A percentile compares a stretch with the other conserved stretches of the same genome.
Conservation (phyloP, 192 early-diverging fungal genomes). For the Coemansia sp. region DNA sequence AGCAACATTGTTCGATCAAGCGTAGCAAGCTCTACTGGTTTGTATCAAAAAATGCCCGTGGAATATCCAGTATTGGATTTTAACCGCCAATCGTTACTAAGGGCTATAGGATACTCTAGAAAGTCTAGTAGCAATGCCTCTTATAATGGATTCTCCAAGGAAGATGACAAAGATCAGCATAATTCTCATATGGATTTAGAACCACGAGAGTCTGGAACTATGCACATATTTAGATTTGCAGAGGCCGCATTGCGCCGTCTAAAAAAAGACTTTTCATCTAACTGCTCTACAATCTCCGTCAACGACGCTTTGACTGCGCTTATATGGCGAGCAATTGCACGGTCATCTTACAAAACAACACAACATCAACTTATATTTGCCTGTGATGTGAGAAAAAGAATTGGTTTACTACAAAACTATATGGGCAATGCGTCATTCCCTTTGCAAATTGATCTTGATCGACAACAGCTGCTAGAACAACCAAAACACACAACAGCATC, state of each 20-base stretch:
- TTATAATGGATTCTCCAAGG: neutral
- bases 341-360: neutral
- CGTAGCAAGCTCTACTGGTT: neutral
- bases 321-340: conserved; percentile 15
- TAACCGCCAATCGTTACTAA: conserved; percentile 11
- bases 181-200: neutral
- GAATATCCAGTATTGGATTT: conserved; percentile 3
- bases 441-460: conserved; percentile 5
- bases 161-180: neutral
- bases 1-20: neutral
- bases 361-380: conserved; percentile 12
- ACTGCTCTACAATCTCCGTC: neutral
- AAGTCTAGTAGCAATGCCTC: neutral
- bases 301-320: conserved; percentile 19
- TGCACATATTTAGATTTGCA: conserved; percentile 18
- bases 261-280: conserved; percentile 1
- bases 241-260: conserved; percentile 3
- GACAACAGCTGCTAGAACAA: neutral
- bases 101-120: neutral
- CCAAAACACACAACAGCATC: conserved; percentile 8
- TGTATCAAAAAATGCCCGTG: neutral
- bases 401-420: conserved; percentile 5
- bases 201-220: neutral
- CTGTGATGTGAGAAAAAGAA: conserved; percentile 16
- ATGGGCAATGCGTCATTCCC: conserved; percentile 27